phyloP scores from a whole-genome alignment of 345 rosid genomes.

The Euphorbia pulcherrima region DNA sequence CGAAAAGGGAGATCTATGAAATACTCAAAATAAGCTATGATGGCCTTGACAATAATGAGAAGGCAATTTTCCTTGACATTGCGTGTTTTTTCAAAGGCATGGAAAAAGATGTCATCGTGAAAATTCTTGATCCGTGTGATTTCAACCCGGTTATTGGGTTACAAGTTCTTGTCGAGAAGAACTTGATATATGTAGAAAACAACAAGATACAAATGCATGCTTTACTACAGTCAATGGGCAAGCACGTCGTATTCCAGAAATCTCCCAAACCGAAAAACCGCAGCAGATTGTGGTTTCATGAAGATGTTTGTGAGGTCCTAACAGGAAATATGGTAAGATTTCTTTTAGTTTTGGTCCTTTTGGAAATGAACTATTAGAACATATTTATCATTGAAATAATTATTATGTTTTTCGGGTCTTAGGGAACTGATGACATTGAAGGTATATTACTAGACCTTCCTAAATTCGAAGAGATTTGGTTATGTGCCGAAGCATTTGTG shows the following conservation, averaged over 20 bases:
- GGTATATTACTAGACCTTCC: constrained; percentile 17
- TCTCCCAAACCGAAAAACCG: constrained; percentile 13
- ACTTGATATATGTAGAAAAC: constrained; percentile 15
- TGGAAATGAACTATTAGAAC: background rate
- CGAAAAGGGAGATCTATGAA: constrained; percentile 4
- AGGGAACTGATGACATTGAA: constrained; percentile 17
- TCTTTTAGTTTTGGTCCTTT: background rate
- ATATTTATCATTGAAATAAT: background rate
- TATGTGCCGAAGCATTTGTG: constrained; percentile 7
- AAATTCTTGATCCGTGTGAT: constrained; percentile 15
- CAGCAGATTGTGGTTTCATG: constrained; percentile 24
- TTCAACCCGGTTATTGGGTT: constrained; percentile 11
- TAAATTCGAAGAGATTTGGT: constrained; percentile 11
- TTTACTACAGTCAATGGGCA: constrained; percentile 16
- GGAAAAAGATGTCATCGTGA: constrained; percentile 4
- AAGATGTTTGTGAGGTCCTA: constrained; percentile 15
- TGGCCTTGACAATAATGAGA: constrained; percentile 14
- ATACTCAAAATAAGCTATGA: constrained; percentile 19
- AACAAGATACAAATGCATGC: constrained; percentile 21
- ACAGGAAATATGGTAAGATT: constrained; percentile 8
- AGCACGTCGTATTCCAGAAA: constrained; percentile 13
- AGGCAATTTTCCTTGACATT: constrained; percentile 18
- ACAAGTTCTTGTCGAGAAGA: constrained; percentile 24
- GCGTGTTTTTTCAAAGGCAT: constrained; percentile 29
- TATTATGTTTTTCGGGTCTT: background rate